Evolutionary conservation across 2,329 filamentous ascomycete species (phyloP).

Genomic region (Coleophoma cylindrospora): DNA sequence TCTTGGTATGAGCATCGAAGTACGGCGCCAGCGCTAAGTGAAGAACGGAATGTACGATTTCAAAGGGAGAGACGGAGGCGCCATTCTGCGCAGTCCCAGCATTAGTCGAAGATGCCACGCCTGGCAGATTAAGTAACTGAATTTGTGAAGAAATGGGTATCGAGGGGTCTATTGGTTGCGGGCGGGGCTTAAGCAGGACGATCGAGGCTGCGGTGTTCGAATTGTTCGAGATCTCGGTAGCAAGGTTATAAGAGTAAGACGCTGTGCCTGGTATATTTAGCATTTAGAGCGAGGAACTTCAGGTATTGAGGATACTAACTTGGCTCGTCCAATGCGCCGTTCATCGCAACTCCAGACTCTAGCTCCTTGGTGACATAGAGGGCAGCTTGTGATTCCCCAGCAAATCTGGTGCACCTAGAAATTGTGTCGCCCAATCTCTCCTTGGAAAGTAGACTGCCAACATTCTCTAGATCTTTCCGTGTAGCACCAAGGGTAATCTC

Average conservation of each 20-base stretch:
- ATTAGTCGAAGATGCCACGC: constrained; percentile 62
- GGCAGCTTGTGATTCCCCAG: constrained; percentile 78
- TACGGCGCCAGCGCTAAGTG: constrained; percentile 91
- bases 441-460: constrained; percentile 78
- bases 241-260: constrained; percentile 72
- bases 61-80: constrained; percentile 75
- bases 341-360: constrained; percentile 30
- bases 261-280: constrained; percentile 31
- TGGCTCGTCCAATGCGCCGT: constrained; percentile 24
- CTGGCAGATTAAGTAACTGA: constrained; percentile 87
- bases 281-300: too few relatives aligned
- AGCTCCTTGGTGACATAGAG: constrained; percentile 89
- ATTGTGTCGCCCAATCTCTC: constrained; percentile 71
- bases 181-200: constrained; percentile 76
- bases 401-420: constrained; percentile 83
- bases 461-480: constrained; percentile 71
- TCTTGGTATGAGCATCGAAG: constrained; percentile 93
- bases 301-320: constrained; percentile 26
- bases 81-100: constrained; percentile 65
- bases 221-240: constrained; percentile 75
- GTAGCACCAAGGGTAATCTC: constrained; percentile 70
- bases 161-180: constrained; percentile 78
- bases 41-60: constrained; percentile 86
- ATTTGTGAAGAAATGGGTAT: constrained; percentile 83
- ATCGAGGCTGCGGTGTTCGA: constrained; percentile 80